These are phyloP conservation scores for Phoma sp. DNA, from an alignment of 2,329 filamentous ascomycete genomes.

Conservation along the genomic window DNA sequence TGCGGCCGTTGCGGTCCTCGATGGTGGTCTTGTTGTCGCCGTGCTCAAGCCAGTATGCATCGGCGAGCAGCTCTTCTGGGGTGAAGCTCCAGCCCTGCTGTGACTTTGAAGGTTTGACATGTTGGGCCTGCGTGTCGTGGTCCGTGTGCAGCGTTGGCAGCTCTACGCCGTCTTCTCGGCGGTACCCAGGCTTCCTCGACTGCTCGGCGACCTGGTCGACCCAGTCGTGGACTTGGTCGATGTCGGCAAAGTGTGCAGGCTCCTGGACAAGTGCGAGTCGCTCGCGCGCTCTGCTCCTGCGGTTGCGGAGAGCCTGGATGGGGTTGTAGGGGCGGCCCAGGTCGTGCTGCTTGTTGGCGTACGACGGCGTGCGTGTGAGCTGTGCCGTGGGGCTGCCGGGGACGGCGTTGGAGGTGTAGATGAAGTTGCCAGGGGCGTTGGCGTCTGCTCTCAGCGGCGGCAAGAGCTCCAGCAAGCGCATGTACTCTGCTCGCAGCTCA, in stretches of 20 bases:
- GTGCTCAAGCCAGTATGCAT: slow-evolving; percentile 89
- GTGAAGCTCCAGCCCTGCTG: slow-evolving; percentile 85
- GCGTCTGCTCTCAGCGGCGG: slow-evolving; percentile 70
- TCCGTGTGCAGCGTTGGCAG: slow-evolving; percentile 39
- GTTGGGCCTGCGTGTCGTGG: slow-evolving; percentile 26
- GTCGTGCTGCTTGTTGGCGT: slow-evolving; percentile 46
- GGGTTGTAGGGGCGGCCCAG: slow-evolving; percentile 84
- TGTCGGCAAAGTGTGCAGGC: slow-evolving; percentile 77
- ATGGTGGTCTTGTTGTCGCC: slow-evolving; percentile 79
- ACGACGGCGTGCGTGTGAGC: slow-evolving; percentile 46
- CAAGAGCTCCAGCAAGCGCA: slow-evolving; percentile 77
- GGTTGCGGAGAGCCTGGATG: slow-evolving; percentile 88
- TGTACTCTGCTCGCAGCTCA: slow-evolving; percentile 84
- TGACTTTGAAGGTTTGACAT: slow-evolving; percentile 70
- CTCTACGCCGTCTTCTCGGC: slow-evolving; percentile 43
- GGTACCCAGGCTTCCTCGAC: slow-evolving; percentile 48
- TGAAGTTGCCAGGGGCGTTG: slow-evolving; percentile 51
- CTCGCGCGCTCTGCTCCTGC: slow-evolving; percentile 82
- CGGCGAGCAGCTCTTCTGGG: slow-evolving; percentile 85
- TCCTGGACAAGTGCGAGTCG: slow-evolving; percentile 76
- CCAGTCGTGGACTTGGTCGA: slow-evolving; percentile 75
- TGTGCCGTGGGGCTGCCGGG: slow-evolving; percentile 51
- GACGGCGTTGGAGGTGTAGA: slow-evolving; percentile 48
- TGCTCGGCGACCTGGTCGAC: slow-evolving; percentile 70
- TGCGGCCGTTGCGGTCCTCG: slow-evolving; percentile 77